phyloP scores from a whole-genome alignment of 257 asterid genomes.

The Ajuga chamaepitys region DNA sequence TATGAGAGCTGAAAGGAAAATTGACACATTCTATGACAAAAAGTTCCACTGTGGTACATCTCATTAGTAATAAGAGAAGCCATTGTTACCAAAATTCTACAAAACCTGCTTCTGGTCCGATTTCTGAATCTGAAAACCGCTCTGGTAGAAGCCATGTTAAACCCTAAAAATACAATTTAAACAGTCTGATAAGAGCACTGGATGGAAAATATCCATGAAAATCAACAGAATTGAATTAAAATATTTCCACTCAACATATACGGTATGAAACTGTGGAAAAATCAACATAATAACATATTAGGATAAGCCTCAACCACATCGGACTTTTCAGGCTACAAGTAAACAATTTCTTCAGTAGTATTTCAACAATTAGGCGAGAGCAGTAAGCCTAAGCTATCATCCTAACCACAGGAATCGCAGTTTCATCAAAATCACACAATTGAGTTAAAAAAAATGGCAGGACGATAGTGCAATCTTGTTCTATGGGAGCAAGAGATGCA shows the following conservation, averaged over 20 bases:
- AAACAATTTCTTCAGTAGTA: neutral
- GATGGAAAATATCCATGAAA: too few species aligned
- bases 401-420: neutral
- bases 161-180: conserved; percentile 51
- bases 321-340: neutral
- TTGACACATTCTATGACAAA: neutral
- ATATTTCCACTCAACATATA: conserved; percentile 9
- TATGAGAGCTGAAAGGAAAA: conserved; percentile 1
- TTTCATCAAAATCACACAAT: neutral
- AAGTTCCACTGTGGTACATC: neutral
- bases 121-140: conserved; percentile 93
- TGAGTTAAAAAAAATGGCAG: neutral
- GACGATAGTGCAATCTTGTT: neutral
- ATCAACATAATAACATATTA: neutral
- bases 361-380: neutral
- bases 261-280: neutral
- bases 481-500: neutral
- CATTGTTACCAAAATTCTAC: conserved; percentile 89
- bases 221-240: neutral
- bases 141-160: conserved; percentile 98
- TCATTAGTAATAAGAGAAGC: conserved; percentile 47
- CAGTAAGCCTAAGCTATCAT: neutral
- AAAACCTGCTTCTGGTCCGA: conserved; percentile 99
- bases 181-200: conserved; percentile 14
- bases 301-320: neutral